Evolutionary conservation across 495 filamentous ascomycete species (phyloP).

Genomic region (Clohesyomyces aquaticus): DNA sequence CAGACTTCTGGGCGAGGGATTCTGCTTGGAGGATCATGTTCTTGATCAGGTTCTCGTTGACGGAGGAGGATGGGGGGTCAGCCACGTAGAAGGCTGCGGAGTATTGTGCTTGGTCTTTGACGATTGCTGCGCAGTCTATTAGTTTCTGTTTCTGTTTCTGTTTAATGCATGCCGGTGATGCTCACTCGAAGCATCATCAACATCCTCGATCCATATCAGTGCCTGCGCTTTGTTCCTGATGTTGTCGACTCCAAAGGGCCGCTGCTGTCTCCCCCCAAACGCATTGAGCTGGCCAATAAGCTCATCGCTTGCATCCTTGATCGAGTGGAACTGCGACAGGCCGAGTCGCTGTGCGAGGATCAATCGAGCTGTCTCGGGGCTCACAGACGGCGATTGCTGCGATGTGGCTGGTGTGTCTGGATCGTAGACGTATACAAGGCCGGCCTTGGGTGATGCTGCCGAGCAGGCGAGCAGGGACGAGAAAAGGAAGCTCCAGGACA

Average conservation of each 20-base stretch:
- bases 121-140: slow-evolving; percentile 9
- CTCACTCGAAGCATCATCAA: slow-evolving; percentile 52
- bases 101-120: slow-evolving; percentile 1
- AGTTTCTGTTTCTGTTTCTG: background rate
- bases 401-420: slow-evolving; percentile 7
- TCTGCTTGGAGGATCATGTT: slow-evolving; percentile 32
- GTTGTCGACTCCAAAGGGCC: slow-evolving; percentile 49
- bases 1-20: slow-evolving; percentile 13
- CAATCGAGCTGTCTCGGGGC: slow-evolving; percentile 55
- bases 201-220: slow-evolving; percentile 56
- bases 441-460: slow-evolving; percentile 20
- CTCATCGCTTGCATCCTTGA: slow-evolving; percentile 52
- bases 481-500: slow-evolving; percentile 31
- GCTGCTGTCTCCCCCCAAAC: slow-evolving; percentile 50
- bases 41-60: slow-evolving; percentile 29
- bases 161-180: slow-evolving; percentile 7
- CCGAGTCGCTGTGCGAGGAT: slow-evolving; percentile 60
- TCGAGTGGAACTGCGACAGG: slow-evolving; percentile 55
- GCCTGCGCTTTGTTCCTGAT: slow-evolving; percentile 39
- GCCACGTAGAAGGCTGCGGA: slow-evolving; percentile 26
- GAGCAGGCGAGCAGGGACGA: slow-evolving; percentile 25
- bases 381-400: slow-evolving; percentile 33
- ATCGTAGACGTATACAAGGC: slow-evolving; percentile 45
- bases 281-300: slow-evolving; percentile 54
- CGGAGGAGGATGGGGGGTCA: slow-evolving; percentile 27